Conservation (phyloP, 495 filamentous ascomycete species). For the Emericellopsis terricola region DNA sequence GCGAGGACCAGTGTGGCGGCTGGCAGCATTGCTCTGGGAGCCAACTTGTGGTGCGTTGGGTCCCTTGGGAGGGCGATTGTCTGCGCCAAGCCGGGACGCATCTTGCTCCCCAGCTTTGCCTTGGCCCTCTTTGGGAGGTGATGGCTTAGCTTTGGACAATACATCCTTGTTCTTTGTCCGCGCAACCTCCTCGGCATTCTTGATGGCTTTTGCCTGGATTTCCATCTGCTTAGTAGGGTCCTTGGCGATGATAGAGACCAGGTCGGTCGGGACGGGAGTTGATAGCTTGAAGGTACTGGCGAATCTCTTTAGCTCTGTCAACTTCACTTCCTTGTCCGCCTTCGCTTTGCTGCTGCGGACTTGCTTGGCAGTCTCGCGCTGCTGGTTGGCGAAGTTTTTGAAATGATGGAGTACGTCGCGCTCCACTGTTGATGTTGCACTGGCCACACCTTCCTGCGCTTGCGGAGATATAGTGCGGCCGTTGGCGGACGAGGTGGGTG, state of each 20-base stretch:
- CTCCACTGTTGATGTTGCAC: slow-evolving; percentile 62
- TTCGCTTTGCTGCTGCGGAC: slow-evolving; percentile 51
- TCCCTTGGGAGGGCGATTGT: slow-evolving; percentile 10
- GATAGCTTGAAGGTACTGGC: slow-evolving; percentile 82
- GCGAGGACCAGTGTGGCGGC: slow-evolving; percentile 14
- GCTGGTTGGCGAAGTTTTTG: slow-evolving; percentile 50
- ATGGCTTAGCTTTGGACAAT: slow-evolving; percentile 20
- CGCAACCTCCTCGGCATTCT: slow-evolving; percentile 42
- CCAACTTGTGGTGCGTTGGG: slow-evolving; percentile 13
- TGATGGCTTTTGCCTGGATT: slow-evolving; percentile 72
- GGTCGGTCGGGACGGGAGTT: slow-evolving; percentile 76
- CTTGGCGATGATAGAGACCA: slow-evolving; percentile 91
- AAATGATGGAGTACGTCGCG: slow-evolving; percentile 60
- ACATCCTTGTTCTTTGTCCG: slow-evolving; percentile 15
- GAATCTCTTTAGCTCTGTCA: slow-evolving; percentile 91
- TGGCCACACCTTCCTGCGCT: slow-evolving; percentile 26
- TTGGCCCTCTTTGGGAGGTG: slow-evolving; percentile 15
- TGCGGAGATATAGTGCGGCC: slow-evolving; percentile 21
- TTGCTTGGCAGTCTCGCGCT: slow-evolving; percentile 47
- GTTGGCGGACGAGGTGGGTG: slow-evolving; percentile 8
- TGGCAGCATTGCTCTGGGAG: slow-evolving; percentile 14
- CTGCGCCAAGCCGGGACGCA: slow-evolving; percentile 5
- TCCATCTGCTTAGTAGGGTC: slow-evolving; percentile 80
- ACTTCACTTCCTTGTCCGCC: slow-evolving; percentile 71
- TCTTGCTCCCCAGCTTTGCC: slow-evolving; percentile 13